Evolutionary conservation across 768 basidiomycete species (phyloP).

Genomic region (Leccinum pellstonianum): DNA sequence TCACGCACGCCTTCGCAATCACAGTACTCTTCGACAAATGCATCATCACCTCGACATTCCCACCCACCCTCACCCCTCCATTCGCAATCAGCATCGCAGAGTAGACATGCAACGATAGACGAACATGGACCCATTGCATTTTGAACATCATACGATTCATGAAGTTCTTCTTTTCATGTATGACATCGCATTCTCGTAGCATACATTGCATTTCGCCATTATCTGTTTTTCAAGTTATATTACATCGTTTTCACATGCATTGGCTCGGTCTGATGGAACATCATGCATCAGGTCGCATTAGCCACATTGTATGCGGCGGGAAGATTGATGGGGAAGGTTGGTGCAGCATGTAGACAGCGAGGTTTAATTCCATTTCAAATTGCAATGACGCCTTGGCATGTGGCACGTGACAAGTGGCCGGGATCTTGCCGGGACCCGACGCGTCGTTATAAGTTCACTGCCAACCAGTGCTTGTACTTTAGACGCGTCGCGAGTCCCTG

Average conservation of each 20-base stretch:
- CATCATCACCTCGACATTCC: constrained; percentile 33
- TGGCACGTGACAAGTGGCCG: background rate
- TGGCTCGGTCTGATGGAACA: background rate
- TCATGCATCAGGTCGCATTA: background rate
- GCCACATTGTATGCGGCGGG: constrained; percentile 3
- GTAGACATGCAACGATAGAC: constrained; percentile 35
- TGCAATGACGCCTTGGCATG: background rate
- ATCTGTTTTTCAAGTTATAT: constrained; percentile 1
- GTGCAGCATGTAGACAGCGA: background rate
- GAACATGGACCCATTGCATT: constrained; percentile 22
- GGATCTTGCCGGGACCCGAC: background rate
- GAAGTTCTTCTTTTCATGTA: background rate
- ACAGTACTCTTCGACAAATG: constrained; percentile 29
- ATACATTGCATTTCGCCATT: constrained; percentile 7
- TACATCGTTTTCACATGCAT: constrained; percentile 9
- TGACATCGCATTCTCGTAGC: constrained; percentile 6
- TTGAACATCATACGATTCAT: constrained; percentile 7
- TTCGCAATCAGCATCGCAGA: constrained; percentile 28
- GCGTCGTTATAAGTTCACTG: constrained; percentile 10
- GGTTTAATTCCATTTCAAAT: background rate
- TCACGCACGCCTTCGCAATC: constrained; percentile 33
- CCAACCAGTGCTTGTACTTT: background rate
- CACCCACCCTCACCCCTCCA: constrained; percentile 32
- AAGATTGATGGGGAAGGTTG: background rate
- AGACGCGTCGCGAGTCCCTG: constrained; percentile 3